Evolutionary conservation across 768 basidiomycete species (phyloP).

Genomic region (Macrolepiota albuminosa): DNA sequence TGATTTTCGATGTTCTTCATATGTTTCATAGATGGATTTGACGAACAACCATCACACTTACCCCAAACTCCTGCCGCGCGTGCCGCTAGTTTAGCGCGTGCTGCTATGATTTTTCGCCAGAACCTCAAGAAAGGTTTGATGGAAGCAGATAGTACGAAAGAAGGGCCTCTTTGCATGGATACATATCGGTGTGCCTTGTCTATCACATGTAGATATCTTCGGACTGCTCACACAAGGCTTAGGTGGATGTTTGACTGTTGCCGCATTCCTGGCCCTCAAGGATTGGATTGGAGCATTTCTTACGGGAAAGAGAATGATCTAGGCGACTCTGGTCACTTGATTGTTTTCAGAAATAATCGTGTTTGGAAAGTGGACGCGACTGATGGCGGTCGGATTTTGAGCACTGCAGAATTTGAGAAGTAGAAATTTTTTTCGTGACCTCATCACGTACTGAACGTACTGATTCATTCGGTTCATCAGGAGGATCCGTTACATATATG

Average conservation of each 20-base stretch:
- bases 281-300: slow-evolving; percentile 73
- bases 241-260: slow-evolving; percentile 95
- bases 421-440: slow-evolving; percentile 22
- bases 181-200: slow-evolving; percentile 59
- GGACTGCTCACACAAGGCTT: not conserved
- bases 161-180: slow-evolving; percentile 80
- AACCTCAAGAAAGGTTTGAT: slow-evolving; percentile 62
- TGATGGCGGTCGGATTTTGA: slow-evolving; percentile 50
- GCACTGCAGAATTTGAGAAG: slow-evolving; percentile 63
- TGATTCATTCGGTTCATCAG: slow-evolving; percentile 29
- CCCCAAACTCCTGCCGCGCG: slow-evolving; percentile 54
- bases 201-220: not conserved
- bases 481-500: slow-evolving; percentile 69
- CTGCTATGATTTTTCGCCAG: slow-evolving; percentile 70
- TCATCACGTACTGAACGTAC: not conserved
- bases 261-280: slow-evolving; percentile 69
- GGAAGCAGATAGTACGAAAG: slow-evolving; percentile 60
- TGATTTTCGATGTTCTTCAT: not conserved
- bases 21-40: slow-evolving; percentile 65
- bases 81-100: slow-evolving; percentile 68
- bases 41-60: slow-evolving; percentile 57
- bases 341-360: slow-evolving; percentile 82
- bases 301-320: slow-evolving; percentile 53
- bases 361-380: slow-evolving; percentile 76
- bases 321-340: slow-evolving; percentile 71